phyloP scores from a whole-genome alignment of 2,329 filamentous ascomycete genomes.

The Arthrobotrys entomopaga region DNA sequence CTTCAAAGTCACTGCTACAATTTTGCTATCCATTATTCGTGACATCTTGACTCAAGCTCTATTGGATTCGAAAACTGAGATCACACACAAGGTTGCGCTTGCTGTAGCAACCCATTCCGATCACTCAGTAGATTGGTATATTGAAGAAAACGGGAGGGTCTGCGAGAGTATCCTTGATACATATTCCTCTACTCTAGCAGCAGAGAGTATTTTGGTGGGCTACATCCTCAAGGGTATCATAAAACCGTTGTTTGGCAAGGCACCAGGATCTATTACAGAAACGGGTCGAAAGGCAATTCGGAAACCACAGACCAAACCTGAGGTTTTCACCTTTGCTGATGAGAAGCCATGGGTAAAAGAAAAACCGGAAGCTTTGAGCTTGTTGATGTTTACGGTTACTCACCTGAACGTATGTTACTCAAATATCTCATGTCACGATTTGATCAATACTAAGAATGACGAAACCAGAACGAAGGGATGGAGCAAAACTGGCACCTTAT shows the following conservation, averaged over 20 bases:
- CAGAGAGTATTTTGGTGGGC: conserved; percentile 28
- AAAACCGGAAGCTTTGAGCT: conserved; percentile 43
- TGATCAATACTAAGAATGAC: too few relatives aligned
- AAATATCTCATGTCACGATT: not conserved
- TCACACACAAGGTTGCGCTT: conserved; percentile 7
- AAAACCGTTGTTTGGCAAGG: conserved; percentile 32
- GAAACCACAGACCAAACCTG: conserved; percentile 26
- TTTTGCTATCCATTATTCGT: conserved; percentile 19
- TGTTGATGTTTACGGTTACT: conserved; percentile 39
- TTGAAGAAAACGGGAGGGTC: conserved; percentile 14
- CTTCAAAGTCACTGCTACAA: conserved; percentile 14
- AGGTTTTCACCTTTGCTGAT: conserved; percentile 36
- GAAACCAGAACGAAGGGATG: conserved; percentile 19
- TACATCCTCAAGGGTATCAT: conserved; percentile 23
- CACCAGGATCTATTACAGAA: conserved; percentile 31
- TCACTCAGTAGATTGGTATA: conserved; percentile 11
- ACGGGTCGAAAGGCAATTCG: conserved; percentile 42
- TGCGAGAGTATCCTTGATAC: conserved; percentile 13
- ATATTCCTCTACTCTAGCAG: conserved; percentile 3
- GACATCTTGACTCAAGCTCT: conserved; percentile 4
- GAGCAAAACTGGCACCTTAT: conserved; percentile 56
- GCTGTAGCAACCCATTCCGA: conserved; percentile 34
- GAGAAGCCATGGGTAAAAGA: conserved; percentile 52
- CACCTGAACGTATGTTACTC: conserved; percentile 25
- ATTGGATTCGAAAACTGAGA: not conserved